Evolutionary conservation across 805 yeast genomes (phyloP), one percentile per base, ranked within the genome.

Genomic region (Yamadazyma sp.): DNA sequence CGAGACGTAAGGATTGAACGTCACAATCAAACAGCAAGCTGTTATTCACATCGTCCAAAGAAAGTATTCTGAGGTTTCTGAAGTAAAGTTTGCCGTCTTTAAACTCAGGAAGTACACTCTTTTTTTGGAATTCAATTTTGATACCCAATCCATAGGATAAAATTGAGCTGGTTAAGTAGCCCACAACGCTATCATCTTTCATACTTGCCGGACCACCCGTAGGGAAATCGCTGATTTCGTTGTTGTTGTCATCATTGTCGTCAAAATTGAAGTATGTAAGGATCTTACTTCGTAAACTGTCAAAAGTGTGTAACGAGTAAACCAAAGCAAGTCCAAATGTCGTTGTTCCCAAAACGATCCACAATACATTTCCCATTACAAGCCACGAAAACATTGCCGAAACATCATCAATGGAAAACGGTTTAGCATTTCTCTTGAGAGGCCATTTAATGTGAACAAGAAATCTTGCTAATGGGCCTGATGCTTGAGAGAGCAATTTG

Each of bases 311-410:
- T 3, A 72, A 53, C 1, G 71, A 47, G 48, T 75, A 74, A 51
- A 77, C 62, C 5, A 70, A 44, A 21, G 67, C 60, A 24, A 78
- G 69, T 6, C 69, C 70, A 50, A 76, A 77, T 1, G 81, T 77
- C 6, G 82, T 77, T 3, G 82, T 77, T 3, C 82, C 82, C 38
- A 77, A 57, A 10, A 75, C 52, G 12, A 77, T 60, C 80, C 80
- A 76, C 24, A 77, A 52, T 14, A 75, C 56, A 47, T 76, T 72
- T 1, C 81, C 82, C 78, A 77, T 73, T 20, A 77, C 64, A 9
- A 75, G 53, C 79, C 79, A 77, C 4, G 80, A 75, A 7, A 71
- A 60, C 48, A 77, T 72, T 1, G 82, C 80, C 2, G 77, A 71
- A 12, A 74, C 53, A 41, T 75, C 80, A 47, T 75, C 79, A 11